Base-by-base conservation (phyloP, 352 stramenopile species). In the Globisporangium uncinulatum region DNA sequence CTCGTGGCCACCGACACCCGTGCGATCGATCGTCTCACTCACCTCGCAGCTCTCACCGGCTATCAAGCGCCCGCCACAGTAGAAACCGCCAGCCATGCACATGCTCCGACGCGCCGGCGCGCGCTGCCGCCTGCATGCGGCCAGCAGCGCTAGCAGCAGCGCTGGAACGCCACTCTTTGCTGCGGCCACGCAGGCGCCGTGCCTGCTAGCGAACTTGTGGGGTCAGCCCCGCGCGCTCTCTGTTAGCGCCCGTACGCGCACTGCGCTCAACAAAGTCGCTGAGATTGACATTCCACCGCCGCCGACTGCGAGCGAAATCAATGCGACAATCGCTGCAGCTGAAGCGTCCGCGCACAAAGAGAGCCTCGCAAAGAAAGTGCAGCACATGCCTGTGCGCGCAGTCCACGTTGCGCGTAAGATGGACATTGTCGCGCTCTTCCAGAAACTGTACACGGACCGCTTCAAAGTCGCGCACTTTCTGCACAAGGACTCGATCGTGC, bases 381-480 rank as follows among this genome's bases (percentile, higher is more conserved):
- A 57, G 36, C 56, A 62, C 31, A 56, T 62, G 83, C 79, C 76
- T 13, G 91, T 94, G 43, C 78, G 83, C 49, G 83, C 86, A 15
- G 79, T 94, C 49, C 83, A 94, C 61, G 65, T 93, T 45, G 83
- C 83, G 24, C 81, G 83, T 39, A 91, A 92, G 69, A 92, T 94
- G 75, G 82, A 95, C 69, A 90, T 93, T 54, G 69, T 84, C 34
- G 72, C 70, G 37, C 79, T 95, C 56, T 95, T 94, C 66, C 74
- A 91, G 70, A 90, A 89, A 62, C 73, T 94, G 37, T 95, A 92
- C 67, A 91, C 81, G 39, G 81, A 94, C 59, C 68, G 80, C 39
- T 89, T 86, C 67, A 90, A 94, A 48, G 79, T 91, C 17, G 76
- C 78, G 24, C 82, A 94, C 52, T 91, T 83, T 53, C 48, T 93